Evolutionary conservation across 805 yeast species (phyloP).

Genomic region (Sugiyamaella valdiviana): DNA sequence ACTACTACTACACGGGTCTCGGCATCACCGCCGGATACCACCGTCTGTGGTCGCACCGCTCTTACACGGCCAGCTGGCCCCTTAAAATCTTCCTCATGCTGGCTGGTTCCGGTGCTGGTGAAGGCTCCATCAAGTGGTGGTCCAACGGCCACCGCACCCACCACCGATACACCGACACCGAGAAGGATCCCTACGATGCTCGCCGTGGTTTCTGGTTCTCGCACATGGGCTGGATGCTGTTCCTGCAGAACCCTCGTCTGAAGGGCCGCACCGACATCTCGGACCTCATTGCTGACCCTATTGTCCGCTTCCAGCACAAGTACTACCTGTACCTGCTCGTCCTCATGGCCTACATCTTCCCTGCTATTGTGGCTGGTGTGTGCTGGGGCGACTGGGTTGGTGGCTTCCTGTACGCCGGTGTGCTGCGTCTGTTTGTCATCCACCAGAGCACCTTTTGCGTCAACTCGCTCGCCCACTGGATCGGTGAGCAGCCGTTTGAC

Average conservation of each 20-base stretch:
- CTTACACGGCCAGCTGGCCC: slow-evolving; percentile 43
- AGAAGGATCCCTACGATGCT: slow-evolving; percentile 79
- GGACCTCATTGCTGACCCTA: slow-evolving; percentile 54
- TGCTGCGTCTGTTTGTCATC: slow-evolving; percentile 59
- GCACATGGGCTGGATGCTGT: slow-evolving; percentile 83
- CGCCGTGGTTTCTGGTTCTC: slow-evolving; percentile 75
- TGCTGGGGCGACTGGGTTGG: slow-evolving; percentile 71
- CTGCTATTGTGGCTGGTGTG: slow-evolving; percentile 57
- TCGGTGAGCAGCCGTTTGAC: slow-evolving; percentile 69
- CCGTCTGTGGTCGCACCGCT: slow-evolving; percentile 62
- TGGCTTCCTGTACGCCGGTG: slow-evolving; percentile 75
- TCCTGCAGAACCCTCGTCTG: slow-evolving; percentile 58
- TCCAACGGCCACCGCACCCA: slow-evolving; percentile 81
- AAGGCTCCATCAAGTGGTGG: slow-evolving; percentile 77
- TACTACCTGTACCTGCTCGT: slow-evolving; percentile 55
- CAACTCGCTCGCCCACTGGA: slow-evolving; percentile 77
- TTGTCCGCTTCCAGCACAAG: slow-evolving; percentile 63
- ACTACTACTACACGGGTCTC: slow-evolving; percentile 58
- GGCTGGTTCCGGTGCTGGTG: slow-evolving; percentile 64
- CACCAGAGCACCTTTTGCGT: slow-evolving; percentile 77
- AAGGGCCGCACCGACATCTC: slow-evolving; percentile 60
- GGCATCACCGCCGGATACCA: slow-evolving; percentile 82
- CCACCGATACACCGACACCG: slow-evolving; percentile 84
- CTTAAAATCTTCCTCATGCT: slow-evolving; percentile 48
- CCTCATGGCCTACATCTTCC: slow-evolving; percentile 51